Percentiles rank a stretch among this genome's conserved stretches.
phyloP scores from a whole-genome alignment of 306 rosid species.

The Spatholobus suberectus region DNA sequence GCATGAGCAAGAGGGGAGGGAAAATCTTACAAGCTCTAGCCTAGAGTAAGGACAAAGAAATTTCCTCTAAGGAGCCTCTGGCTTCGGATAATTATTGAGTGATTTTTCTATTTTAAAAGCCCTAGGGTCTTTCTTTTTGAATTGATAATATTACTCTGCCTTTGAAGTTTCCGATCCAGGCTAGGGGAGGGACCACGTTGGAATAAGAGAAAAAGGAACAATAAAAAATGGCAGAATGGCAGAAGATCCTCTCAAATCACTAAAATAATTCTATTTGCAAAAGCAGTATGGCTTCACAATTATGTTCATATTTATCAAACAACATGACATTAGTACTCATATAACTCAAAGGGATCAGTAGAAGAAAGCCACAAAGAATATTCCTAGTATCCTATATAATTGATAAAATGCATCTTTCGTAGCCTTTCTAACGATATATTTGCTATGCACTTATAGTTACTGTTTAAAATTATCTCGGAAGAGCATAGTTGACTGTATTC shows the following conservation, averaged over 20 bases:
- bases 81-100: too few species aligned
- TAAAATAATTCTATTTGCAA: neutral
- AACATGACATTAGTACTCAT: neutral
- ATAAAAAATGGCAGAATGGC: neutral
- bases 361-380: neutral
- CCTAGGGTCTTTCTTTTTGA: too few species aligned
- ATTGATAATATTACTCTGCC: too few species aligned
- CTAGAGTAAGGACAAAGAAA: too few species aligned
- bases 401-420: neutral
- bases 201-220: conserved; percentile 1
- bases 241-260: neutral
- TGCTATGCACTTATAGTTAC: neutral
- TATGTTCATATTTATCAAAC: neutral
- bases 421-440: neutral
- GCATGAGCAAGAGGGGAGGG: too few species aligned
- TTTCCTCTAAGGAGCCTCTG: too few species aligned
- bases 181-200: neutral
- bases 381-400: neutral
- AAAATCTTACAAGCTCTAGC: too few species aligned
- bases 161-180: neutral
- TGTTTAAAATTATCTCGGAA: neutral
- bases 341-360: neutral
- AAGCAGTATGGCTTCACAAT: neutral
- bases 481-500: neutral
- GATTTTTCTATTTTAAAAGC: too few species aligned